Conservation (phyloP, 1,284 basidiomycete species). For the Termitomyces sp. region DNA sequence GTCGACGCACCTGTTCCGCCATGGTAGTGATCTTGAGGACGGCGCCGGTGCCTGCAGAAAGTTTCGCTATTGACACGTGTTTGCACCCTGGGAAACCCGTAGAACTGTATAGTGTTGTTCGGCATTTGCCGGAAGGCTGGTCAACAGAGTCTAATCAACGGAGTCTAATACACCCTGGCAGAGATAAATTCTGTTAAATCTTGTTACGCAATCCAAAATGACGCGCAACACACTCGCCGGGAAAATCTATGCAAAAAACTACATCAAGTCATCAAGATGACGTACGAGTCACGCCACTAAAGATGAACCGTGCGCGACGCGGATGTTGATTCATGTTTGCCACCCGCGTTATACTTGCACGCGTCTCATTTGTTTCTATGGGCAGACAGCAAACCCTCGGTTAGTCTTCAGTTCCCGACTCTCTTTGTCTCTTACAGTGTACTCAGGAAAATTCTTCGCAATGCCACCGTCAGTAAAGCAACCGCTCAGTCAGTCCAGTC, state of each 20-base stretch:
- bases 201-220: too few relatives aligned
- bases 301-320: constrained; percentile 27
- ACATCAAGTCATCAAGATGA: not conserved
- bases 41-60: constrained; percentile 22
- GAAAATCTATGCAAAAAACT: not conserved
- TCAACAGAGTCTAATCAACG: not conserved
- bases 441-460: constrained; percentile 61
- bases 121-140: constrained; percentile 10
- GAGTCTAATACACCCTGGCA: not conserved
- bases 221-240: too few relatives aligned
- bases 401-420: constrained; percentile 21
- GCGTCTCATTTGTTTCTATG: constrained; percentile 37
- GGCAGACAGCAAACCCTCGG: constrained; percentile 69
- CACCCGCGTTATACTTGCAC: constrained; percentile 29
- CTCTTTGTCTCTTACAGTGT: not conserved
- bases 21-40: constrained; percentile 44
- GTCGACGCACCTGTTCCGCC: constrained; percentile 57
- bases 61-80: constrained; percentile 34
- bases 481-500: constrained; percentile 65
- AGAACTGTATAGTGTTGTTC: constrained; percentile 43
- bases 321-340: constrained; percentile 41
- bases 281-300: not conserved
- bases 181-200: too few relatives aligned
- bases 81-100: constrained; percentile 38
- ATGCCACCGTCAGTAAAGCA: constrained; percentile 62